Base-by-base conservation (phyloP, 345 rosid species). In the Salix suchowensis region DNA sequence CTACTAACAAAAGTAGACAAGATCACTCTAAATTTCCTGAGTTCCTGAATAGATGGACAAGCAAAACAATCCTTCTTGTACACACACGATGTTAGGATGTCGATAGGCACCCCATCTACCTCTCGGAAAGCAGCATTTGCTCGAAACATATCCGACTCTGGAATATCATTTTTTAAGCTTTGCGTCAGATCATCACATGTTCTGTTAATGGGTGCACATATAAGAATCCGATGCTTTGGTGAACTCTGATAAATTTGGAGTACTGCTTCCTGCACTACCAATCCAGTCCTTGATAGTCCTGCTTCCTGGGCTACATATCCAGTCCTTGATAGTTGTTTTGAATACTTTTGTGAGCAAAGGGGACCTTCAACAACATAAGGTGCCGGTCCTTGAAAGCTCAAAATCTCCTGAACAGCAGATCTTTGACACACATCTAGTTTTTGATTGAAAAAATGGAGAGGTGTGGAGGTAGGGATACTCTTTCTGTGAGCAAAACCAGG, bases 71-170 rank as follows among this genome's bases (percentile, higher is more conserved):
- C 78, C 7, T 58, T 71, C 52, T 75, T 8, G 9, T 77, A 72
- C n/a, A 55, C 74, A 69, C 84, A 77, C 4, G 77, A 86, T 9
- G 65, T 55, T 11, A 86, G 84, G 72, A 82, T 78, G 70, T 86
- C 89, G 0, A 0, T 24, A 2, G 84, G 78, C 12, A 80, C 81
- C 40, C 21, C 85, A 28, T 73, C 83, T 14, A 71, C 19, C 77
- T 84, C 87, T 39, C 87, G 77, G 52, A 86, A 82, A 23, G 88
- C 85, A 72, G 87, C 88, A 74, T 84, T 84, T 65, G 82, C 89
- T 74, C 81, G 70, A 72, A 86, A 84, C 40, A 80, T 76, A 4
- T 74, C 73, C 0, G 78, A 62, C 39, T 66, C 78, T 1, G 83
- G 81, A 52, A 84, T 76, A 18, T 74, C 24, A 28, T 11, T 23